A percentile compares a stretch with the other conserved stretches of the same genome.
These are phyloP conservation scores for Trichoderma aggressivum DNA, from an alignment of 2,329 filamentous ascomycete species.

Conservation along the genomic window DNA sequence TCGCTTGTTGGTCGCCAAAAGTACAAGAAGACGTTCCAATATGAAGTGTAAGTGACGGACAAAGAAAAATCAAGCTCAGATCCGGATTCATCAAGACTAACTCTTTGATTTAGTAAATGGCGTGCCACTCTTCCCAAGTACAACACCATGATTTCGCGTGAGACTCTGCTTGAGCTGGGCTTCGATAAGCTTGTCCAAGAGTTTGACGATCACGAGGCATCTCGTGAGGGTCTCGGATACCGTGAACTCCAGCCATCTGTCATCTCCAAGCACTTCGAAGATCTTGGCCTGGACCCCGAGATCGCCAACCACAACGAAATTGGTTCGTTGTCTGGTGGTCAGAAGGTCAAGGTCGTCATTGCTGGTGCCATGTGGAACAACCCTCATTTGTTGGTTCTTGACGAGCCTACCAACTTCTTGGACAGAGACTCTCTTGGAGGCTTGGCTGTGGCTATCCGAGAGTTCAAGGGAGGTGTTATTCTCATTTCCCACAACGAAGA, in stretches of 20 bases:
- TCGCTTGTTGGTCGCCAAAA: slow-evolving; percentile 93
- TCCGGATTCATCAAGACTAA: neutral
- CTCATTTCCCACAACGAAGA: slow-evolving; percentile 99
- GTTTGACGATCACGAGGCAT: slow-evolving; percentile 97
- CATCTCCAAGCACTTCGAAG: slow-evolving; percentile 97
- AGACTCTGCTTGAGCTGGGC: slow-evolving; percentile 80
- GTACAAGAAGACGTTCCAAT: slow-evolving; percentile 98
- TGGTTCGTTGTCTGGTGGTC: slow-evolving; percentile 88
- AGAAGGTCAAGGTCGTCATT: slow-evolving; percentile 98
- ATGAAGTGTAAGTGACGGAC: slow-evolving; percentile 68
- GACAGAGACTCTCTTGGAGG: slow-evolving; percentile 96
- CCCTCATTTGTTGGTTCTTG: slow-evolving; percentile 91
- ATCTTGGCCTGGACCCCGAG: slow-evolving; percentile 91
- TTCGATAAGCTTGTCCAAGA: slow-evolving; percentile 95
- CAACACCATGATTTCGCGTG: slow-evolving; percentile 89
- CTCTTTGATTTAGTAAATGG: slow-evolving; percentile 67
- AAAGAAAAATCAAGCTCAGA: neutral
- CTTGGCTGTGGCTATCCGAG: slow-evolving; percentile 93
- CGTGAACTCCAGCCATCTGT: slow-evolving; percentile 87
- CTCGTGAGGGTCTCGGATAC: slow-evolving; percentile 96
- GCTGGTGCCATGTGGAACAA: slow-evolving; percentile 99
- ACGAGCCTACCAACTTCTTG: slow-evolving; percentile 99
- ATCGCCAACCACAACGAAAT: slow-evolving; percentile 99
- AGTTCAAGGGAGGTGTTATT: slow-evolving; percentile 97
- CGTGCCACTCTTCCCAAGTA: slow-evolving; percentile 80